Evolutionary conservation across 768 basidiomycete species (phyloP).

Genomic region (Suillus alpinus): DNA sequence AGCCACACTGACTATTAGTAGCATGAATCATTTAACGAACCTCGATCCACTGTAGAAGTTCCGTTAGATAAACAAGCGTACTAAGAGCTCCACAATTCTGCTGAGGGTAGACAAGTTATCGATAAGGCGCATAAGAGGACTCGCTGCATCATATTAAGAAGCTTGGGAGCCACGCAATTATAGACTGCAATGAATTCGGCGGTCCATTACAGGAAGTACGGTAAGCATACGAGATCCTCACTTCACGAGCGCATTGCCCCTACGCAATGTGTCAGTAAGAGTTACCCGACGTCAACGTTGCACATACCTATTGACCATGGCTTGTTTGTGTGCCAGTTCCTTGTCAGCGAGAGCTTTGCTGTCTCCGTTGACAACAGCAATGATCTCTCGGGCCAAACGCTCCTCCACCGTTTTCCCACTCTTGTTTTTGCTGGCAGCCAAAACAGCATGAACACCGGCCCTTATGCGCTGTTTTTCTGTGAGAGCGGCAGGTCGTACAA

Average conservation of each 20-base stretch:
- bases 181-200: background rate
- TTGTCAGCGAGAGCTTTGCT: constrained; percentile 61
- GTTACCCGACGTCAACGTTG: background rate
- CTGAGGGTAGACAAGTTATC: background rate
- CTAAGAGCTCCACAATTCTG: background rate
- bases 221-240: background rate
- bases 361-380: constrained; percentile 64
- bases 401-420: constrained; percentile 60
- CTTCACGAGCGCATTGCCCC: constrained; percentile 14
- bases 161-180: background rate
- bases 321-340: constrained; percentile 59
- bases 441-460: constrained; percentile 68
- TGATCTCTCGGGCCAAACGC: constrained; percentile 75
- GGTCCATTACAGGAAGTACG: background rate
- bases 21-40: background rate
- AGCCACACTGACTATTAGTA: background rate
- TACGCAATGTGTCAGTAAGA: constrained; percentile 10
- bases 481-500: constrained; percentile 66
- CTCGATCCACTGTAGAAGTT: background rate
- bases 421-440: constrained; percentile 56
- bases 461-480: constrained; percentile 78
- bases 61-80: background rate
- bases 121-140: no score
- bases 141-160: background rate
- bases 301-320: constrained; percentile 75